Evolutionary conservation across 805 yeast genomes (phyloP), one percentile per base, ranked within the genome.

Genomic region (Lipomyces kockii): DNA sequence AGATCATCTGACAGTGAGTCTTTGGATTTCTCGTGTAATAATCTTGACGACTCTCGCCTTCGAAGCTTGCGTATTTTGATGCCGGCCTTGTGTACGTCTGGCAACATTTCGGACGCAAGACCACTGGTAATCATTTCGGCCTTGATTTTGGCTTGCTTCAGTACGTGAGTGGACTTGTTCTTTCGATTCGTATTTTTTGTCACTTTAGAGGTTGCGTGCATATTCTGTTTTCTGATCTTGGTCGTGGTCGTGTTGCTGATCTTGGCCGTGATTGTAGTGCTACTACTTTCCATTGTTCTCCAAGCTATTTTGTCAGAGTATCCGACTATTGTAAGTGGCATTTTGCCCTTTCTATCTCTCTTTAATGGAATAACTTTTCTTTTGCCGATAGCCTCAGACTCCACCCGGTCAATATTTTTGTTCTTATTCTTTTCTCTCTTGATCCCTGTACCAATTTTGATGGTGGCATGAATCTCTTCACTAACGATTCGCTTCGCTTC

Each of bases 401-500:
- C 49, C 49, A 43, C 25, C 12, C 49, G 3, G 22, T 17, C 43
- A 37, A 4, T 4, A 1, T 5, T 3, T 9, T 37, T 37, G 43
- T 37, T n/a, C 9, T 5, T 43, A 5, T 9, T n/a, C 49, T 17
- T 6, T 5, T 4, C 49, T 17, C 49, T 43, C 49, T 43, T 43
- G 8, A 43, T 43, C 22, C 22, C 20, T 43, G 49, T 43, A n/a
- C 14, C 22, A 43, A 43, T 43, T 4, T 43, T 43, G 49, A 17
- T 8, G 20, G 49, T 17, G 8, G 49, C 49, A 43, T 43, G 20
- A n/a, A 43, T 17, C 22, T 43, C 49, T 17, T 43, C 49, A 11
- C 49, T 43, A 43, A 43, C 49, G 22, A 43, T 43, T 43, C 49
- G 20, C 49, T 43, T 43, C 22, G 49, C 49, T 43, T 43, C 49